Base-by-base conservation (phyloP, 2,329 filamentous ascomycete species). In the Trichoderma lentiforme region DNA sequence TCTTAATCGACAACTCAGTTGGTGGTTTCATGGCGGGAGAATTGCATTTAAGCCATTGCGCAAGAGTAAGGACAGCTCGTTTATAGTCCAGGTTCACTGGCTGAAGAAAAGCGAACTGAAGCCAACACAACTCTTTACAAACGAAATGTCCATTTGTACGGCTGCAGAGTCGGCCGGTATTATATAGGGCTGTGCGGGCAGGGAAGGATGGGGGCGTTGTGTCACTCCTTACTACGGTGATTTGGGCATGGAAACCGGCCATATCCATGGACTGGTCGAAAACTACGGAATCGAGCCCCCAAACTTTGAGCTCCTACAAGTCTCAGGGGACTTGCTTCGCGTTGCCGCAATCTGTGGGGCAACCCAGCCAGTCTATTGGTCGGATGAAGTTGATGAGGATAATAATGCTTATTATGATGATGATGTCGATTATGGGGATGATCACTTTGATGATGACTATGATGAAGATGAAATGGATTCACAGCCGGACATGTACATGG, bases 191-290 rank as follows among this genome's bases (percentile, higher is more conserved):
- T 28, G 26, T 28, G 26, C 26, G 26, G 21, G 21, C 21, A 21
- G 2, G 2, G 21, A 21, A 21, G 21, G 21, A 21, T 21, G 21
- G 21, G 21, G 21, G 21, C 21, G 21, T 21, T 21, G 21, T 21
- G 21, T 21, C 21, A 21, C 21, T 21, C 21, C 21, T 21, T 21
- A 21, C 21, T 21, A 21, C 21, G 21, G 43, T 12, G n/a, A 1
- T 24, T 53, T 53, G 5, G n/a, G n/a, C 47, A 24, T 12, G 21
- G 21, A 53, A 24, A 53, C n/a, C n/a, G 21, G n/a, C 2, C 21
- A 24, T 1, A 4, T 24, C 11, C 21, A 24, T 24, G 0, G 3
- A 0, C 47, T 53, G 14, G 0, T 1, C 21, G 9, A 53, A 24
- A 0, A 4, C 4, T 24, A 1, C 2, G n/a, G 2, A 1, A 24